Percentiles rank a stretch among this genome's conserved stretches.
Conservation (phyloP, 331 rosid genomes). For the Quercus lobata region DNA sequence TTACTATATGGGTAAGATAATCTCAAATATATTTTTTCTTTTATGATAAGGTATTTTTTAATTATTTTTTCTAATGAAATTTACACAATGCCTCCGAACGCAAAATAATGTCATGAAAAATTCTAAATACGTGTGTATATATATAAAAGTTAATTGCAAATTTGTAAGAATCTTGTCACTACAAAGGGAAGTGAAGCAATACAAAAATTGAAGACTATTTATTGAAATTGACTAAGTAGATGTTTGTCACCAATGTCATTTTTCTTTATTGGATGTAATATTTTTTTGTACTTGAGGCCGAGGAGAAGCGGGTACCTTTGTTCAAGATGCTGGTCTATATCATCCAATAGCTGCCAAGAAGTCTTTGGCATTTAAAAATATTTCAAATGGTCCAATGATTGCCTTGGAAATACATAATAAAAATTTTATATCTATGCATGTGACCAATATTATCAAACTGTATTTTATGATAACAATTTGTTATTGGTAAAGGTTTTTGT, state of each 20-base stretch:
- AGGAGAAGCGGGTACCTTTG: not conserved
- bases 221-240: not conserved
- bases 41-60: too few species aligned
- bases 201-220: not conserved
- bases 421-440: too few species aligned
- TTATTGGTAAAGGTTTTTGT: not conserved
- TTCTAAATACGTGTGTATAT: too few species aligned
- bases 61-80: too few species aligned
- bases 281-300: not conserved
- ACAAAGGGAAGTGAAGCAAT: too few species aligned
- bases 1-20: too few species aligned
- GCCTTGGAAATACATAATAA: conserved; percentile 8
- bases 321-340: conserved; percentile 18
- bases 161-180: too few species aligned
- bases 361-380: not conserved
- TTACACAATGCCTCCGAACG: too few species aligned
- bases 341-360: not conserved
- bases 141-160: too few species aligned
- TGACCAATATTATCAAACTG: too few species aligned
- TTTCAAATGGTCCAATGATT: not conserved
- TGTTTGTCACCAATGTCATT: conserved; percentile 1
- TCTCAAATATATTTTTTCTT: too few species aligned
- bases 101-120: too few species aligned
- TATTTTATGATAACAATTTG: conserved; percentile 6
- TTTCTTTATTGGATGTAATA: not conserved